These are phyloP conservation scores for Pythium grandisporangium DNA, from an alignment of 352 stramenopile species.

Conservation along the genomic window DNA sequence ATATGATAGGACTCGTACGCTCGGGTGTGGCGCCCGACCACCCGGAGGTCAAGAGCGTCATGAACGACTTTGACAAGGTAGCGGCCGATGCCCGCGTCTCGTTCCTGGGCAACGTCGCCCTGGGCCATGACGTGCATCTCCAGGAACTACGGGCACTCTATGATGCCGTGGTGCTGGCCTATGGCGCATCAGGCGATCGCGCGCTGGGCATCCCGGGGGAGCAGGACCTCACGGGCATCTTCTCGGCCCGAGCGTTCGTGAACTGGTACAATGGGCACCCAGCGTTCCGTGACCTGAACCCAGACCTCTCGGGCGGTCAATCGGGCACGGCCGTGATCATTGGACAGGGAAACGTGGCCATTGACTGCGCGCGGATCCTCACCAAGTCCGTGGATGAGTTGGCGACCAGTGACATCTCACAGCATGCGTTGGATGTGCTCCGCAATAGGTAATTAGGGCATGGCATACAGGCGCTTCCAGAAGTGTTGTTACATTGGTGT, in stretches of 20 bases:
- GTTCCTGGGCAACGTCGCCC: constrained; percentile 87
- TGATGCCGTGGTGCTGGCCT: constrained; percentile 93
- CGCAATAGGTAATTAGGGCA: constrained; percentile 36
- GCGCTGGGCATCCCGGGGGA: constrained; percentile 85
- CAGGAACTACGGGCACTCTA: constrained; percentile 86
- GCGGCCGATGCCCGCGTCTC: constrained; percentile 65
- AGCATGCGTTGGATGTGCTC: constrained; percentile 83
- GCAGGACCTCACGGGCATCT: constrained; percentile 50
- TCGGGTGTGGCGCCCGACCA: constrained; percentile 97
- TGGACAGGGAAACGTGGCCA: constrained; percentile 96
- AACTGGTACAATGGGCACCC: constrained; percentile 99
- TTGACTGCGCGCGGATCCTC: constrained; percentile 95
- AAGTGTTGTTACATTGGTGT: too few relatives aligned
- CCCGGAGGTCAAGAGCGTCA: constrained; percentile 97
- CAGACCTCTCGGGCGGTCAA: constrained; percentile 48
- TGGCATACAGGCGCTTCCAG: too few relatives aligned
- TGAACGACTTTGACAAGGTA: constrained; percentile 94
- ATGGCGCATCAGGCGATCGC: constrained; percentile 90
- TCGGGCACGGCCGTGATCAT: constrained; percentile 90
- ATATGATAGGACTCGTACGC: constrained; percentile 84
- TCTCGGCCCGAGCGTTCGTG: constrained; percentile 92
- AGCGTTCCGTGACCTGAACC: constrained; percentile 82
- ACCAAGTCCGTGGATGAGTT: constrained; percentile 88
- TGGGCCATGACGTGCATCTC: constrained; percentile 85
- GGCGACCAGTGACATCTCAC: constrained; percentile 88